A percentile compares a stretch with the other conserved stretches of the same genome.
Conservation (phyloP, 257 asterid genomes). For the Haberlea rhodopensis region DNA sequence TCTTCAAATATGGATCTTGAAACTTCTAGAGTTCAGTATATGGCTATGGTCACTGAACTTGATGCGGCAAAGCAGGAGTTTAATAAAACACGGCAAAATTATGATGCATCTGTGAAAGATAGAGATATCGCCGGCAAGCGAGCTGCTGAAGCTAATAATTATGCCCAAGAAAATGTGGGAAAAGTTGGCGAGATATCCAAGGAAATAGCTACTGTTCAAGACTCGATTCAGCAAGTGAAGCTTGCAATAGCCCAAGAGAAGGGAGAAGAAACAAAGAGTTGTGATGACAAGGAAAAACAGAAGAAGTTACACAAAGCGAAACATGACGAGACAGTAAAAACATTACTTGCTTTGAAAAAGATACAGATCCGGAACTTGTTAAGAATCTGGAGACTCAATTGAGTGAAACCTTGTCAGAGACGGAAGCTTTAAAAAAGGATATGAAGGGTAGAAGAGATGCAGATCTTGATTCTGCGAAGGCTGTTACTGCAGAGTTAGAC, state of each 20-base stretch:
- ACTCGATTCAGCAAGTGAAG: constrained; percentile 57
- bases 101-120: constrained; percentile 45
- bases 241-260: constrained; percentile 42
- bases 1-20: constrained; percentile 43
- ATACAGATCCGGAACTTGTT: constrained; percentile 45
- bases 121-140: constrained; percentile 51
- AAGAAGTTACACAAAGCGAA: constrained; percentile 51
- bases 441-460: constrained; percentile 42
- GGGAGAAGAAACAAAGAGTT: constrained; percentile 53
- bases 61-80: constrained; percentile 67
- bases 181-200: constrained; percentile 61
- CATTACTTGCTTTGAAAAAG: constrained; percentile 54
- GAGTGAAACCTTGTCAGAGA: constrained; percentile 49
- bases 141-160: constrained; percentile 58
- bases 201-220: constrained; percentile 51
- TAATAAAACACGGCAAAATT: constrained; percentile 52
- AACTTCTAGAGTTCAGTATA: constrained; percentile 41
- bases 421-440: constrained; percentile 46
- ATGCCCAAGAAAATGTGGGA: constrained; percentile 41
- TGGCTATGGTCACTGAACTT: constrained; percentile 51
- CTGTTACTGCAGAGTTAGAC: constrained; percentile 64
- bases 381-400: constrained; percentile 59
- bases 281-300: constrained; percentile 54
- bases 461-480: constrained; percentile 65
- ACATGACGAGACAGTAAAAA: constrained; percentile 52